A percentile compares a stretch with the other conserved stretches of the same genome.
These are phyloP conservation scores for Leonotis leonurus DNA, from an alignment of 257 asterid species.

Conservation along the genomic window DNA sequence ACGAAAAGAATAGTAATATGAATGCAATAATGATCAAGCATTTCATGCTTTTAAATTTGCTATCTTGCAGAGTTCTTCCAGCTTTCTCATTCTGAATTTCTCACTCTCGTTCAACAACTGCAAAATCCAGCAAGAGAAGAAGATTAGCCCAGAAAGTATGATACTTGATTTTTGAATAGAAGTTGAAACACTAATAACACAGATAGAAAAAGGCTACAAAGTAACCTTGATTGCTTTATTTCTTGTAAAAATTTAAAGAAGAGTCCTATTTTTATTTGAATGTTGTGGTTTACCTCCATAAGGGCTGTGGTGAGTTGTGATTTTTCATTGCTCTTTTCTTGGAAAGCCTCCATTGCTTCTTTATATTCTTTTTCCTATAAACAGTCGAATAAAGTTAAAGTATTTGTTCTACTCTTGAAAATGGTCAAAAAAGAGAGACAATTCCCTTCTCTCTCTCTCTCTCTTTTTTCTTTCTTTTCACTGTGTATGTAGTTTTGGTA, in stretches of 20 bases:
- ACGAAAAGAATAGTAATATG: neutral
- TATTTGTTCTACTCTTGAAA: neutral
- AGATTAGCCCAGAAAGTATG: too few species aligned
- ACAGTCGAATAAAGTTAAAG: neutral
- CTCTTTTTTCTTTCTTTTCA: too few species aligned
- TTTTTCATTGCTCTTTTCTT: constrained; percentile 75
- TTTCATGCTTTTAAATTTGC: constrained; percentile 34
- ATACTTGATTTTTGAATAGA: neutral
- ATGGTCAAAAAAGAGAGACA: constrained; percentile 13
- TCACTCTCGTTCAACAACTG: constrained; percentile 79
- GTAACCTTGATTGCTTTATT: neutral
- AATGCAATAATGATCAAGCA: neutral
- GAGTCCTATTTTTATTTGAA: constrained; percentile 1
- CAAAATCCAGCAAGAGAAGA: too few species aligned
- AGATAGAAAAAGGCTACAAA: neutral
- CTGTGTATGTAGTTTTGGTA: neutral
- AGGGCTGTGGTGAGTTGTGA: constrained; percentile 61
- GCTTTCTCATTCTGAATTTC: constrained; percentile 66
- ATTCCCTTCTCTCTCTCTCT: neutral
- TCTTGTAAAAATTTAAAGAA: neutral
- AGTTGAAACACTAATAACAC: neutral
- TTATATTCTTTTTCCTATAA: constrained; percentile 65
- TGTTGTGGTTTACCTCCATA: constrained; percentile 50
- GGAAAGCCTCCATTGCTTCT: constrained; percentile 68
- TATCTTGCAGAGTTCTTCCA: constrained; percentile 77